A percentile compares a stretch with the other conserved stretches of the same genome.
phyloP scores from a whole-genome alignment of 1,284 basidiomycete genomes.

The Uromyces viciae-fabae region DNA sequence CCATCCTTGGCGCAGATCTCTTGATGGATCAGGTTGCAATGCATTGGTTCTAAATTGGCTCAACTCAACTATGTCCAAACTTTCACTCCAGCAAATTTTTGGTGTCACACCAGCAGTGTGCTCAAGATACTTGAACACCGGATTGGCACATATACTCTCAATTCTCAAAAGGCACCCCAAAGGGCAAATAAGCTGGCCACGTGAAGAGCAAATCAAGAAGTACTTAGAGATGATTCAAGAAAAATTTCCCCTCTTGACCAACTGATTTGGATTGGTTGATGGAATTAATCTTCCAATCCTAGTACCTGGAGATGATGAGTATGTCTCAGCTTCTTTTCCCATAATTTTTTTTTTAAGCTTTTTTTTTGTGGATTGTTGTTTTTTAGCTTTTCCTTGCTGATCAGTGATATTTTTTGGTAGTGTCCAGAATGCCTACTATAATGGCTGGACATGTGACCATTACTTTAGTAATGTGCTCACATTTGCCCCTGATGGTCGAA shows the following conservation, averaged over 20 bases:
- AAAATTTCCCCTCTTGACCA: conserved; percentile 51
- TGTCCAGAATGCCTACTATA: background rate
- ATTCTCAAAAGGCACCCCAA: background rate
- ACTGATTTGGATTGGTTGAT: background rate
- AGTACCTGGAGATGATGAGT: background rate
- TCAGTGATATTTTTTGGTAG: too few species aligned
- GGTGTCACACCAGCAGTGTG: conserved; percentile 50
- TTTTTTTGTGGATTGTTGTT: too few species aligned
- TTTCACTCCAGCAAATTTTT: conserved; percentile 14
- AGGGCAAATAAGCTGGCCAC: background rate
- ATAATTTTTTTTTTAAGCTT: background rate
- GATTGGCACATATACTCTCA: background rate
- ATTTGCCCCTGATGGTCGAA: conserved; percentile 24
- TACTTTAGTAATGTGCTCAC: background rate
- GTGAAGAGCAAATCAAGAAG: background rate
- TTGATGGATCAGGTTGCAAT: background rate
- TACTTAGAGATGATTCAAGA: too few species aligned
- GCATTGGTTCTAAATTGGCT: conserved; percentile 60
- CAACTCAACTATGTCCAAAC: conserved; percentile 57
- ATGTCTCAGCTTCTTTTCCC: background rate
- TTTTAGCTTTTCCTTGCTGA: too few species aligned
- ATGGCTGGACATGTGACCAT: background rate
- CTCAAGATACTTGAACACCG: conserved; percentile 48
- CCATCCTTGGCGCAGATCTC: background rate
- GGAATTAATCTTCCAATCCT: background rate